phyloP scores from a whole-genome alignment of 441 rosid species.

The Eutrema salsugineum region DNA sequence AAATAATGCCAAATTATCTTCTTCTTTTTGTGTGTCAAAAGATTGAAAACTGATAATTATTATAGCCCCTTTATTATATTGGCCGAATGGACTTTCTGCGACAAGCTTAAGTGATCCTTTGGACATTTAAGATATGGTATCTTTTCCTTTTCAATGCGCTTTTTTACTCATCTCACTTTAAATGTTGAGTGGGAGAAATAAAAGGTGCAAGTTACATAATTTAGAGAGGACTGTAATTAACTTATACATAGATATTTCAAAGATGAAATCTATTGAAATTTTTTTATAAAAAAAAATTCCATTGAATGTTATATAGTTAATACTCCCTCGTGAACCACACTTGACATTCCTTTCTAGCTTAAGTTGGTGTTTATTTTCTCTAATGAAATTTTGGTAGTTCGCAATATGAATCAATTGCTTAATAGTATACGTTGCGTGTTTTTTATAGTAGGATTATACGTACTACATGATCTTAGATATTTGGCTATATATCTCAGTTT shows the following conservation, averaged over 20 bases:
- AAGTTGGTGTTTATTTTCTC: not conserved
- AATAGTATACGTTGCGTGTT: not conserved
- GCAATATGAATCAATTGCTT: not conserved
- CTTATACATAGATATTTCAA: too few species aligned
- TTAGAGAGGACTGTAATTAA: not conserved
- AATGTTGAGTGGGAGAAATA: conserved; percentile 10
- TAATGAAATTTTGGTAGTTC: not conserved
- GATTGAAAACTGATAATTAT: not conserved
- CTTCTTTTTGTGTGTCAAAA: not conserved
- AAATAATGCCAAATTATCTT: not conserved
- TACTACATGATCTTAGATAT: not conserved
- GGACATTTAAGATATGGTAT: conserved; percentile 8
- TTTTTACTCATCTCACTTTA: conserved; percentile 12
- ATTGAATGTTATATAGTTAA: not conserved
- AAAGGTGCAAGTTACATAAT: not conserved
- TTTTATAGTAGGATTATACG: not conserved
- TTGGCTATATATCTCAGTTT: not conserved
- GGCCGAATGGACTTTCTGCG: conserved; percentile 11
- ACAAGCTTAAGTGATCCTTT: conserved; percentile 19
- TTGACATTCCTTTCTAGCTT: not conserved
- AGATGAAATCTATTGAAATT: too few species aligned
- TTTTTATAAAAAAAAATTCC: too few species aligned
- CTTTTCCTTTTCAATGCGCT: conserved; percentile 14
- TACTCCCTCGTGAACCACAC: not conserved
- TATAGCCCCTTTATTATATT: too few species aligned